Evolutionary conservation across 192 early-diverging fungal genomes (phyloP).

Genomic region (Umbelopsis ramanniana): DNA sequence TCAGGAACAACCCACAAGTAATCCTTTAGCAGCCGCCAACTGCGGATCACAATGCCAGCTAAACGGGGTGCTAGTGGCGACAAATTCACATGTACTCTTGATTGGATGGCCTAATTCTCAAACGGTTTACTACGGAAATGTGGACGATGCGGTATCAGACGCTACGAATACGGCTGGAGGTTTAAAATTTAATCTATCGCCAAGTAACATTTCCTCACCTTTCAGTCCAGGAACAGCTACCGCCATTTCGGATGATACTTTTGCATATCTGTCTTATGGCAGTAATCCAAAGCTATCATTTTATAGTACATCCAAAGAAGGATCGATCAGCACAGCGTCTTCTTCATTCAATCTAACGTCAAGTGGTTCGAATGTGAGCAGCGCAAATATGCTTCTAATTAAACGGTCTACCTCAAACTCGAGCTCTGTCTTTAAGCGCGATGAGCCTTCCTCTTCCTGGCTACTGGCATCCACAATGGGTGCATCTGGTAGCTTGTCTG

Average conservation of each 20-base stretch:
- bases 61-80: not conserved
- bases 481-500: not conserved
- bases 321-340: not conserved
- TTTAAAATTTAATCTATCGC: not conserved
- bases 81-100: not conserved
- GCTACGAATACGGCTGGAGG: too few relatives aligned
- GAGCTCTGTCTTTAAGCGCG: not conserved
- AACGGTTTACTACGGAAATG: not conserved
- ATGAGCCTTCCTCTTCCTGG: not conserved
- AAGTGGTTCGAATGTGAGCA: not conserved
- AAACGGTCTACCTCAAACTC: not conserved
- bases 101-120: not conserved
- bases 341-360: not conserved
- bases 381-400: not conserved
- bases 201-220: not conserved
- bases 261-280: slow-evolving; percentile 9
- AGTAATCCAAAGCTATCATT: not conserved
- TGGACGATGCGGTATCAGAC: not conserved
- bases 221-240: not conserved
- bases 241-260: not conserved
- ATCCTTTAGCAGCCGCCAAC: too few relatives aligned
- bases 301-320: not conserved
- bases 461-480: not conserved
- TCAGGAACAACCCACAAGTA: not conserved
- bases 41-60: not conserved